phyloP scores from a whole-genome alignment of 176 grass and related monocot species.

The Oryza glumipatula region DNA sequence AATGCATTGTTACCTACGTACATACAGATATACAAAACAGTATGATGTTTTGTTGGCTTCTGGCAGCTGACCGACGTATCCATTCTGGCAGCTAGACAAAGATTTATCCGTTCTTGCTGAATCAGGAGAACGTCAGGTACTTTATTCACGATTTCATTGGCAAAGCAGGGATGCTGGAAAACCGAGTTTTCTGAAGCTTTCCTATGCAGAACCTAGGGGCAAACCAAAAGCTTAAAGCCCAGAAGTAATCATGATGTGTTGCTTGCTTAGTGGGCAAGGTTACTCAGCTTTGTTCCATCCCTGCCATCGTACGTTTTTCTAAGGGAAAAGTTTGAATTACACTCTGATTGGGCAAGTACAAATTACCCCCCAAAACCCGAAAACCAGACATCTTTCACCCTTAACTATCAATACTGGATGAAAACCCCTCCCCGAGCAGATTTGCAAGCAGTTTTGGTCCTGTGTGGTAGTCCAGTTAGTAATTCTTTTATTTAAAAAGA shows the following conservation, averaged over 20 bases:
- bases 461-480: too few relatives aligned
- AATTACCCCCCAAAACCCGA: too few relatives aligned
- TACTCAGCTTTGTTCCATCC: constrained; percentile 24
- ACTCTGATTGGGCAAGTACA: too few relatives aligned
- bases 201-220: neutral
- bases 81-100: neutral
- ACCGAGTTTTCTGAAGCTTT: constrained; percentile 18
- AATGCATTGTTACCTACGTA: neutral
- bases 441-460: too few relatives aligned
- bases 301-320: neutral
- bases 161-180: neutral
- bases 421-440: too few relatives aligned
- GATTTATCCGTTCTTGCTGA: neutral
- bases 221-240: constrained; percentile 15
- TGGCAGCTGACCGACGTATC: neutral
- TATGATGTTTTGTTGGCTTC: constrained; percentile 10
- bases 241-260: constrained; percentile 1
- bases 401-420: too few relatives aligned
- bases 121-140: neutral
- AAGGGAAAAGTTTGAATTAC: too few relatives aligned
- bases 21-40: neutral
- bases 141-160: neutral
- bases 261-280: constrained; percentile 48
- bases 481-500: too few relatives aligned
- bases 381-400: too few relatives aligned